A percentile compares a stretch with the other conserved stretches of the same genome.
Conservation (phyloP, 1,284 basidiomycete species). For the Puccinia triticina region DNA sequence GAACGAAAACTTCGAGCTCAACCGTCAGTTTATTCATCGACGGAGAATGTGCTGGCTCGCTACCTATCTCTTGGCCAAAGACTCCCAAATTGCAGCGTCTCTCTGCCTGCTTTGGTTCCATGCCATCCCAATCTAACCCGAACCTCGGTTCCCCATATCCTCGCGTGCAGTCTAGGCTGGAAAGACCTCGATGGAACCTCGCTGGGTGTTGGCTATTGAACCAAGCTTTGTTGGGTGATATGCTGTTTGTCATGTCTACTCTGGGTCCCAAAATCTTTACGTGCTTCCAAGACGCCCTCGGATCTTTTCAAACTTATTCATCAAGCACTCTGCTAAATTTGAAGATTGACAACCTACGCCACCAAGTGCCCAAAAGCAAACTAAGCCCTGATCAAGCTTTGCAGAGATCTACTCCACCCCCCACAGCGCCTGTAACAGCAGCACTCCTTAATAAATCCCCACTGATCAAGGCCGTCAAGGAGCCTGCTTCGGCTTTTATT, state of each 20-base stretch:
- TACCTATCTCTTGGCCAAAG: slow-evolving; percentile 27
- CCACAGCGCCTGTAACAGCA: background rate
- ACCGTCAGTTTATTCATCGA: slow-evolving; percentile 35
- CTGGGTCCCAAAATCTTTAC: slow-evolving; percentile 50
- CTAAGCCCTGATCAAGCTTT: background rate
- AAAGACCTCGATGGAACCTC: slow-evolving; percentile 42
- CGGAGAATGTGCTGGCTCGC: slow-evolving; percentile 24
- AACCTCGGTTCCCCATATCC: background rate
- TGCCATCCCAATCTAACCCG: background rate
- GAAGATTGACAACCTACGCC: slow-evolving; percentile 44
- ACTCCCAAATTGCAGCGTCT: slow-evolving; percentile 12
- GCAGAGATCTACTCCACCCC: background rate
- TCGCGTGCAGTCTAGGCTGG: background rate
- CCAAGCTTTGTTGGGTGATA: slow-evolving; percentile 41
- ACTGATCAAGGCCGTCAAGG: slow-evolving; percentile 54
- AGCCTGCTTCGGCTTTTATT: slow-evolving; percentile 52
- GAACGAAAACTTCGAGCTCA: slow-evolving; percentile 28
- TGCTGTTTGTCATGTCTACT: slow-evolving; percentile 49
- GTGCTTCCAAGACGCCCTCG: slow-evolving; percentile 45
- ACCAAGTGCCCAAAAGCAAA: slow-evolving; percentile 35
- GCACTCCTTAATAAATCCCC: slow-evolving; percentile 50
- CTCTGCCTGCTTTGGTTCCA: slow-evolving; percentile 44
- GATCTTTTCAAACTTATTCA: slow-evolving; percentile 51
- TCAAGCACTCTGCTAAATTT: slow-evolving; percentile 51
- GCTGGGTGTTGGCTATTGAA: slow-evolving; percentile 47